Base-by-base conservation (phyloP, 306 rosid species). In the Acmispon strigosus region DNA sequence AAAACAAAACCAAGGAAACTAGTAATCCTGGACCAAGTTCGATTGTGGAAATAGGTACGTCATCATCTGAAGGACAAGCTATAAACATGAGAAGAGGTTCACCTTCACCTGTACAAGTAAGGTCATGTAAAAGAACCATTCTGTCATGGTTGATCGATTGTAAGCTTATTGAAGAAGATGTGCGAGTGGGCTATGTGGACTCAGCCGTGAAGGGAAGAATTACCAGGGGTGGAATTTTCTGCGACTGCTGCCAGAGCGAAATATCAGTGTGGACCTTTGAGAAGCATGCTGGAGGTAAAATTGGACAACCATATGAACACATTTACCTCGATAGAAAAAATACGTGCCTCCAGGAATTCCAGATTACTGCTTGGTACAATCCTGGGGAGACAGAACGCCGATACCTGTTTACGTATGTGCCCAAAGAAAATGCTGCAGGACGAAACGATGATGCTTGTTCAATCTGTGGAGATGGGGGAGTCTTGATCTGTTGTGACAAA, bases 401-500 rank as follows among this genome's bases (percentile, higher is more conserved):
- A 11, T 8, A 3, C 9, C 2, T 0, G 22, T 36, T 17, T 39
- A 6, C 7, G 5, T 49, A 16, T 17, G 72, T 57, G 27, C 70
- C 62, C 0, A 29, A 12, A 4, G 27, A 29, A 53, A 41, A 16
- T 19, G 69, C 52, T 18, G 77, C 9, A 15, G 79, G 81, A 39
- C 62, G 11, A 3, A 64, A 57, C 27, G 4, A 27, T 27, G 80
- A 52, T 65, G 58, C 74, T 19, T 81, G 86, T 43, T 16, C 70
- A 10, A 24, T 86, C 6, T 83, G 90, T 2, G 86, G 84, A 4
- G 75, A 76, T 61, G 81, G 84, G 56, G 90, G 83, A 10, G 77
- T 72, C 44, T 54, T 81, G 44, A 50, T 81, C 15, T 72, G 82
- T 36, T 86, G 86, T 74, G 76, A 75, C 1, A 60, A 69, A 13